Conservation (phyloP, 2,329 filamentous ascomycete species). For the Monosporascus sp. region DNA sequence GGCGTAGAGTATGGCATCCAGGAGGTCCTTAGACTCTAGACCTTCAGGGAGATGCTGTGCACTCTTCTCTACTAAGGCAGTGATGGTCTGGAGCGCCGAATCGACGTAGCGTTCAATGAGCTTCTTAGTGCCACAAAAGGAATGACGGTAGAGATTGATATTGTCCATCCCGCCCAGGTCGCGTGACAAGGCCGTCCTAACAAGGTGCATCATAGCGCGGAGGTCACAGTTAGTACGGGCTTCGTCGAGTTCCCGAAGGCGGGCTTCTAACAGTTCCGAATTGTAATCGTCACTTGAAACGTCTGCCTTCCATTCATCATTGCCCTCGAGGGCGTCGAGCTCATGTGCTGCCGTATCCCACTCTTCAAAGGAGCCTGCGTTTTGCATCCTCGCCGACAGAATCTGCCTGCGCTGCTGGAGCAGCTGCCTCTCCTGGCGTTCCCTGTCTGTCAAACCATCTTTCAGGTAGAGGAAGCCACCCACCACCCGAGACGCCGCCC, state of each 20-base stretch:
- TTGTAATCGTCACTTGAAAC: conserved; percentile 63
- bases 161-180: conserved; percentile 85
- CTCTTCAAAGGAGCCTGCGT: conserved; percentile 62
- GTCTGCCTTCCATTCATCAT: conserved; percentile 75
- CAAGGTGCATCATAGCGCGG: conserved; percentile 70
- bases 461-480: conserved; percentile 41
- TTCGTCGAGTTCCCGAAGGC: conserved; percentile 69
- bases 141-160: conserved; percentile 74
- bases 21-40: conserved; percentile 52
- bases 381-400: conserved; percentile 59
- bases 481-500: conserved; percentile 34
- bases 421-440: conserved; percentile 42
- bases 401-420: conserved; percentile 58
- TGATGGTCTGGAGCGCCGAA: conserved; percentile 70
- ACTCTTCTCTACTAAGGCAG: conserved; percentile 62
- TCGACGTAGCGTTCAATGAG: conserved; percentile 85
- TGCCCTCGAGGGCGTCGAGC: conserved; percentile 74
- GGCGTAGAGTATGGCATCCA: conserved; percentile 66
- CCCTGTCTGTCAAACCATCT: conserved; percentile 47
- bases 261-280: conserved; percentile 59
- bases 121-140: conserved; percentile 79
- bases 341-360: conserved; percentile 74
- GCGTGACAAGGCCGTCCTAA: conserved; percentile 75
- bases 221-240: conserved; percentile 70
- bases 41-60: conserved; percentile 42